Evolutionary conservation across 164 flowering plant species (phyloP).

Genomic region (Liquidambar formosana): DNA sequence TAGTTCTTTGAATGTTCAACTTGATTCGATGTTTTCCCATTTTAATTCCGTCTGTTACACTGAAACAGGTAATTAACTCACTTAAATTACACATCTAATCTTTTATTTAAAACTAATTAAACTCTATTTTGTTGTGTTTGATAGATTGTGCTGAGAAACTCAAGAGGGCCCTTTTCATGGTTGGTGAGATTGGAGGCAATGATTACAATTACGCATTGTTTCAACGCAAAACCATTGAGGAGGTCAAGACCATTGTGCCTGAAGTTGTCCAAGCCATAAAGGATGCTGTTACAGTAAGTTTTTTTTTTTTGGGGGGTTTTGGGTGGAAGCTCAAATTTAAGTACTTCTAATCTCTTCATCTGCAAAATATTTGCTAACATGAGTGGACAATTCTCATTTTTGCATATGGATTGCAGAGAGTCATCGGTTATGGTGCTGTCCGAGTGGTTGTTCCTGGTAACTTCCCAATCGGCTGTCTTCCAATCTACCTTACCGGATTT

Average conservation of each 20-base stretch:
- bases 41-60: constrained; percentile 12
- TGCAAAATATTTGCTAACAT: too few relatives aligned
- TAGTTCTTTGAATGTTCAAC: constrained; percentile 19
- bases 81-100: too few relatives aligned
- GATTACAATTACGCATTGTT: constrained; percentile 31
- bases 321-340: too few relatives aligned
- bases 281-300: constrained; percentile 28
- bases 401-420: too few relatives aligned
- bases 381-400: constrained; percentile 6
- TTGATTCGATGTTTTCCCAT: constrained; percentile 17
- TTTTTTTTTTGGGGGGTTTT: too few relatives aligned
- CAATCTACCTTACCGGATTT: too few relatives aligned
- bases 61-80: not conserved
- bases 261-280: constrained; percentile 19
- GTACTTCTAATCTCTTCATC: too few relatives aligned
- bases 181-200: constrained; percentile 46
- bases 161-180: constrained; percentile 27
- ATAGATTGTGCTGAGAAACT: constrained; percentile 24
- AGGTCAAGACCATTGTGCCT: constrained; percentile 23
- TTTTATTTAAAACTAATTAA: too few relatives aligned
- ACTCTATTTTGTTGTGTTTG: too few relatives aligned
- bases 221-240: constrained; percentile 14
- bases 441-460: too few relatives aligned
- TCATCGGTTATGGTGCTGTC: too few relatives aligned
- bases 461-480: too few relatives aligned